phyloP scores from a whole-genome alignment of 1,284 basidiomycete species.

The Heterobasidion occidentale region DNA sequence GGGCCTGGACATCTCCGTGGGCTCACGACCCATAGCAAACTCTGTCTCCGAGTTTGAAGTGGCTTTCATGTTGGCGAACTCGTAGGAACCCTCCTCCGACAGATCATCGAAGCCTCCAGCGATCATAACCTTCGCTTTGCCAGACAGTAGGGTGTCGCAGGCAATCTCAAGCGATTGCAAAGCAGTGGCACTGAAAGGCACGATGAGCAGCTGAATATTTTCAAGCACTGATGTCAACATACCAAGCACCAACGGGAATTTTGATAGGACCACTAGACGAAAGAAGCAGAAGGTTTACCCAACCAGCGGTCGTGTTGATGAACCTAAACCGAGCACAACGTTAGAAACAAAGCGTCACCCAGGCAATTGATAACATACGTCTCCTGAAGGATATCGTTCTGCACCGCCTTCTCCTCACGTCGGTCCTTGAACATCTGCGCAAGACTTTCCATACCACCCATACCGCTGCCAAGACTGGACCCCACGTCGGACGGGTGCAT shows the following conservation, averaged over 20 bases:
- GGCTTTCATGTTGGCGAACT: constrained; percentile 99
- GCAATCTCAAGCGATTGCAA: constrained; percentile 97
- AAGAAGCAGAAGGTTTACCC: constrained; percentile 91
- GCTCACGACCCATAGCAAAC: constrained; percentile 97
- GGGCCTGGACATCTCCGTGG: constrained; percentile 96
- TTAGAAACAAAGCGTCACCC: constrained; percentile 4
- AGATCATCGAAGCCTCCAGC: constrained; percentile 98
- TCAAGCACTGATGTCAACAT: constrained; percentile 17
- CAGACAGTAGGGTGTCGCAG: constrained; percentile 88
- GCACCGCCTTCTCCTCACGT: constrained; percentile 93
- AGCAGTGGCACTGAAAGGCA: constrained; percentile 72
- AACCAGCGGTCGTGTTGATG: constrained; percentile 97
- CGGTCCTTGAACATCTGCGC: constrained; percentile 98
- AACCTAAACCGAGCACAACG: constrained; percentile 43
- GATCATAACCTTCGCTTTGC: constrained; percentile 99
- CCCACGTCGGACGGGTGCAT: constrained; percentile 96
- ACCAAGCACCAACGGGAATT: constrained; percentile 98
- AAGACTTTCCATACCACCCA: constrained; percentile 91
- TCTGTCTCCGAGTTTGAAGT: constrained; percentile 96
- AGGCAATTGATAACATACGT: constrained; percentile 52
- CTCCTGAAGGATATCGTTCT: constrained; percentile 97
- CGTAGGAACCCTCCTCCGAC: constrained; percentile 94
- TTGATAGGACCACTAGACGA: constrained; percentile 97
- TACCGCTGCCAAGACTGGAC: constrained; percentile 88
- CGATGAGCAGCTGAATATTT: not conserved